Conservation (phyloP, 768 basidiomycete genomes). For the Amyloporia xantha region DNA sequence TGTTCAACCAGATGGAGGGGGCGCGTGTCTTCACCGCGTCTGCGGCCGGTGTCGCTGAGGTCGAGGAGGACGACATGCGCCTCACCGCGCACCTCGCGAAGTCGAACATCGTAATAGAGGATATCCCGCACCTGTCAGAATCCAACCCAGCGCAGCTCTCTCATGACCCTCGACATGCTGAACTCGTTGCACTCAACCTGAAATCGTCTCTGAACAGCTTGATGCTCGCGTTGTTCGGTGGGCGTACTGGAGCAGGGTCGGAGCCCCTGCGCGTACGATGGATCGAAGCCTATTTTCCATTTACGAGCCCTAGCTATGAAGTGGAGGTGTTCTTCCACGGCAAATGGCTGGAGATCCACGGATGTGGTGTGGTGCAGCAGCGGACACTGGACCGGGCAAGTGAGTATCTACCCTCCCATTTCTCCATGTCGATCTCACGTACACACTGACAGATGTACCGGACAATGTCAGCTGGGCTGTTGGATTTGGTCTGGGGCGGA, state of each 20-base stretch:
- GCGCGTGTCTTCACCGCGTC: conserved; percentile 72
- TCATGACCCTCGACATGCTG: conserved; percentile 71
- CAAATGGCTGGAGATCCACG: conserved; percentile 95
- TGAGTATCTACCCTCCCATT: conserved; percentile 32
- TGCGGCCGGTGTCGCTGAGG: conserved; percentile 46
- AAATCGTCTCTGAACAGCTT: conserved; percentile 87
- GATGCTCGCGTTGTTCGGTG: conserved; percentile 76
- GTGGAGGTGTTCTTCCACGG: conserved; percentile 96
- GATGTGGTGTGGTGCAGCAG: conserved; percentile 87
- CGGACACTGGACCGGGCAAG: conserved; percentile 83
- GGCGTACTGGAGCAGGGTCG: conserved; percentile 40
- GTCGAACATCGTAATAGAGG: conserved; percentile 82
- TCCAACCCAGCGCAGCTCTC: conserved; percentile 75
- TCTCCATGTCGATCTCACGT: not conserved
- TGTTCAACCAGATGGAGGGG: conserved; percentile 98
- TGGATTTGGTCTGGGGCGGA: conserved; percentile 92
- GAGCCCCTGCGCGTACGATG: conserved; percentile 86
- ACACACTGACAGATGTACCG: conserved; percentile 46
- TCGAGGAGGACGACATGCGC: conserved; percentile 65
- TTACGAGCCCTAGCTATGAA: conserved; percentile 96
- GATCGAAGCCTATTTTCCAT: conserved; percentile 98
- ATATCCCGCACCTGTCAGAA: conserved; percentile 64
- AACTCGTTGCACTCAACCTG: conserved; percentile 71
- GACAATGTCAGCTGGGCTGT: conserved; percentile 97
- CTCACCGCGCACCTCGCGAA: conserved; percentile 55